Evolutionary conservation across 108 stramenopile genomes (phyloP), one percentile per base, ranked within the genome.

Genomic region (Parmales sp.): DNA sequence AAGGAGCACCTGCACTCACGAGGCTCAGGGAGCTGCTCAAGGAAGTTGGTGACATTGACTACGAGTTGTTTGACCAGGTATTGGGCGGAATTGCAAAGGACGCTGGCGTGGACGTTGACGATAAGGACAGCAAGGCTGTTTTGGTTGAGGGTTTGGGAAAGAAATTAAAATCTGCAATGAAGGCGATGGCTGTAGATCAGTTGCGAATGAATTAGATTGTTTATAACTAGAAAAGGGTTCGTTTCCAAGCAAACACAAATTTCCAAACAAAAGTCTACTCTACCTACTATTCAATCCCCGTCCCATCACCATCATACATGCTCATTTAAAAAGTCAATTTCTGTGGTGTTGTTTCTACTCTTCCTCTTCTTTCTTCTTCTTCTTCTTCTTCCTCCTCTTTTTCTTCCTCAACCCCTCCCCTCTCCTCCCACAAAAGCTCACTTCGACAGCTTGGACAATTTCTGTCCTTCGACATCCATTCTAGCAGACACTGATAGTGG

Each of bases 11-110:
- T 19, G 75, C 88, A 0, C 67, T 88, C 73, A 86, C 85, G 22
- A 69, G 88, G 48, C 67, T 88, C 45, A 70, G 76, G 49, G 73
- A 66, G 37, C 86, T 86, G 9, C 50, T 91, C 76, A 74, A 31
- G 11, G 85, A 91, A 67, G 28, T 91, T 22, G 90, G 86, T n/a
- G n/a, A n/a, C n/a, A 67, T 91, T 29, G 90, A 91, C 67, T 67
- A 72, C 39, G 90, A 91, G 68, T 67, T 91, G 36, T 91, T 79
- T 74, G 77, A 88, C 65, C 90, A 91, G 76, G 90, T 91, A 9
- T 75, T 88, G 31, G 80, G 79, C 3, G 90, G 90, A 3, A 81
- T 91, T 37, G 78, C 77, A 65, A 71, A 73, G 51, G 80, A 87
- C 39, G 69, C 74, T 31, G 43, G 13, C 43, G 43, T 16, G 1